Conservation (phyloP, 108 stramenopile species). For the Cylindrotheca closterium region DNA sequence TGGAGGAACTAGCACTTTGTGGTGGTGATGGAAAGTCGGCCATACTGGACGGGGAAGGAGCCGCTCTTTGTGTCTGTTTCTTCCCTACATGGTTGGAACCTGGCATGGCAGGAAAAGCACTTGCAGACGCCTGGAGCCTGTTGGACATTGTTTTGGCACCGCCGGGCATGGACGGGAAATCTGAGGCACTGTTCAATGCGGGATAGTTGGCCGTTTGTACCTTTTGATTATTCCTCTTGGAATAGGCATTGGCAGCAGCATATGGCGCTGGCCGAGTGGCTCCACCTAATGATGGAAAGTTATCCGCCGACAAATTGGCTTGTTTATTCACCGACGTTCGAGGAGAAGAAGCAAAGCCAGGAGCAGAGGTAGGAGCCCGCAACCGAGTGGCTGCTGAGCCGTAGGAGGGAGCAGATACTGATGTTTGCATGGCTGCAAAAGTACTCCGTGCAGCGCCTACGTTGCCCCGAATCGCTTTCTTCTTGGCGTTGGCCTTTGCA, state of each 20-base stretch:
- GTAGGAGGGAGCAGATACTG: conserved; percentile 8
- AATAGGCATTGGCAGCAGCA: conserved; percentile 34
- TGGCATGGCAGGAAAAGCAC: conserved; percentile 8
- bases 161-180: conserved; percentile 22
- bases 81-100: conserved; percentile 43
- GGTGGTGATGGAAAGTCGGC: conserved; percentile 51
- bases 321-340: conserved; percentile 10
- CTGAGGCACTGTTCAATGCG: conserved; percentile 13
- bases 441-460: conserved; percentile 15
- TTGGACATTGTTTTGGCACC: neutral
- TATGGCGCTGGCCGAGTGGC: conserved; percentile 18
- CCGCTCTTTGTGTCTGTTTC: conserved; percentile 3
- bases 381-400: conserved; percentile 4
- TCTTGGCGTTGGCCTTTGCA: conserved; percentile 9
- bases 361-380: conserved; percentile 3
- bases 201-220: conserved; percentile 11
- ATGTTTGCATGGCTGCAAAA: conserved; percentile 27
- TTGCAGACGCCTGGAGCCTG: conserved; percentile 6
- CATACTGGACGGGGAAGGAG: conserved; percentile 36
- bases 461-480: conserved; percentile 12
- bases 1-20: conserved; percentile 25
- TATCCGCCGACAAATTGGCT: conserved; percentile 30
- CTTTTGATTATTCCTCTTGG: conserved; percentile 2
- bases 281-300: conserved; percentile 55
- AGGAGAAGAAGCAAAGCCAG: conserved; percentile 11